Percentiles rank a stretch among this genome's conserved stretches.
These are phyloP conservation scores for Hydrangea macrophylla DNA, from an alignment of 148 eudicot genomes.

Conservation along the genomic window DNA sequence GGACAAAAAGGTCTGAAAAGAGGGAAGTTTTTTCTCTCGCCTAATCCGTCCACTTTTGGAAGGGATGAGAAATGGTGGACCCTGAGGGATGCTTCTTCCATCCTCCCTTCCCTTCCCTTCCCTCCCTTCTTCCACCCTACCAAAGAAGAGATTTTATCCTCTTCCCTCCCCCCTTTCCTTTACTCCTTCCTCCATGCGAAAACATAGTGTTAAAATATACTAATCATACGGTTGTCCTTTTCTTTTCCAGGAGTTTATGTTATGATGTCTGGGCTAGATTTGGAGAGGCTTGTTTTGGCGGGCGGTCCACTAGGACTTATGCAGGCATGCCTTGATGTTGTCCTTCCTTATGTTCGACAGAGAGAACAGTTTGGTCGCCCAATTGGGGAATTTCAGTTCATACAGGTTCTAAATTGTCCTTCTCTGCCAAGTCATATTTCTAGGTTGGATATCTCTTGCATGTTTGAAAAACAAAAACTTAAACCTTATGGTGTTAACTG, in stretches of 20 bases:
- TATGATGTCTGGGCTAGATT: slow-evolving; percentile 98
- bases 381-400: slow-evolving; percentile 94
- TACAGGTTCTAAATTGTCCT: slow-evolving; percentile 53
- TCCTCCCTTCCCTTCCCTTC: no score
- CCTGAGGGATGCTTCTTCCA: no score
- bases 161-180: no score
- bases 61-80: no score
- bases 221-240: background rate
- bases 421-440: background rate
- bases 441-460: background rate
- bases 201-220: no score
- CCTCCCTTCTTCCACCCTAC: no score
- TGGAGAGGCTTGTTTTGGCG: slow-evolving; percentile 91
- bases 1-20: no score
- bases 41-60: no score
- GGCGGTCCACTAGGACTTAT: slow-evolving; percentile 93
- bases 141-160: no score
- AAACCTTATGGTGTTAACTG: slow-evolving; percentile 1
- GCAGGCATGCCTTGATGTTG: slow-evolving; percentile 97
- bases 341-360: slow-evolving; percentile 83
- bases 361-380: slow-evolving; percentile 98
- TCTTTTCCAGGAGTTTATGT: slow-evolving; percentile 84
- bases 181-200: no score
- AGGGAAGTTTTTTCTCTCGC: no score
- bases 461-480: background rate